Base-by-base conservation (phyloP, 192 early-diverging fungal species). In the Diversispora epigaea region DNA sequence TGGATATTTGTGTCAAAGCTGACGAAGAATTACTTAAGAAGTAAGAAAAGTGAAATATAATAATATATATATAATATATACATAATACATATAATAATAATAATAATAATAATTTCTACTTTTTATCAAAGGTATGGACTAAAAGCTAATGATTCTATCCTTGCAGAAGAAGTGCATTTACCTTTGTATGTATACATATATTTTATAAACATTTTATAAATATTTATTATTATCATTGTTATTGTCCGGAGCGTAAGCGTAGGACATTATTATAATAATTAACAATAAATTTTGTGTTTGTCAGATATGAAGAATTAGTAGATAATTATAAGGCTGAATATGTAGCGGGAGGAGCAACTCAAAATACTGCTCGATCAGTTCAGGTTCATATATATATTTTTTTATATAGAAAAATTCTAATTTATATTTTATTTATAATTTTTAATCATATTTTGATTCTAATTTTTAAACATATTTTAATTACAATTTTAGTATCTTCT, bases 261-360 rank as follows among this genome's bases (percentile, higher is more conserved):
- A n/a, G n/a, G n/a, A n/a, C n/a, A n/a, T 54, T 47, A 22, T 25
- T 50, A 46, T 39, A n/a, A 32, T 47, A 62, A 41, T 15, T 15
- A 39, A 32, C 15, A 62, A 41, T n/a, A 21, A 41, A 21, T 60
- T 14, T 39, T 55, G 45, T 22, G 40, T 43, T n/a, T 60, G 68
- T 9, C 68, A 84, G 86, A 73, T 95, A 93, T 80, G 86, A 90
- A 62, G 95, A 96, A 67, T 85, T 99, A 68, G 86, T 93, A 43
- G 79, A 86, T 43, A 84, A 87, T 77, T 85, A 89, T 43, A 82
- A 89, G 5, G 91, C 93, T 71, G 84, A 86, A 76, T 96, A 95
- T 84, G 93, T 95, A 77, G 95, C 96, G 55, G 98, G 98, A 62
- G 98, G 98, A 77, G 96, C 98, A 41, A 89, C 93, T 50, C 98